phyloP scores from a whole-genome alignment of 768 basidiomycete genomes.

The Mycena albidolilacea region DNA sequence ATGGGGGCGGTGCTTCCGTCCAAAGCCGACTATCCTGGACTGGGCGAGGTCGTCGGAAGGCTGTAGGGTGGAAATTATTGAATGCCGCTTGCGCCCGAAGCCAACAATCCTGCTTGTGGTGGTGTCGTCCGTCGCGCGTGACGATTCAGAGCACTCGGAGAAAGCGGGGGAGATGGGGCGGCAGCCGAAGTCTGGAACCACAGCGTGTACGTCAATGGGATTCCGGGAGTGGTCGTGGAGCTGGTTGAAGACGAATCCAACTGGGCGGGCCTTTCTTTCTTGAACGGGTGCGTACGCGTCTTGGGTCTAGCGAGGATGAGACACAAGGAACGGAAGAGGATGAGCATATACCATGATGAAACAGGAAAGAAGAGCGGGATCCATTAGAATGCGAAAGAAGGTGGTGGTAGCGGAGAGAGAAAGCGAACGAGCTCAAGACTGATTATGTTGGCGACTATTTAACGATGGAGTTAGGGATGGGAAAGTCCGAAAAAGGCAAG shows the following conservation, averaged over 20 bases:
- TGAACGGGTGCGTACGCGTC: conserved; percentile 10
- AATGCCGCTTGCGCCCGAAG: conserved; percentile 27
- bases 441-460: neutral
- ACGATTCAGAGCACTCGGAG: conserved; percentile 28
- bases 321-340: neutral
- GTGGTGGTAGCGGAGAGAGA: conserved; percentile 34
- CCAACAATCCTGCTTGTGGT: conserved; percentile 6
- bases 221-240: conserved; percentile 1
- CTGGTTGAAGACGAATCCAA: conserved; percentile 11
- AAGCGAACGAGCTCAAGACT: neutral
- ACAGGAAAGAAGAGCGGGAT: conserved; percentile 9
- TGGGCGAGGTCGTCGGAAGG: conserved; percentile 14
- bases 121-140: conserved; percentile 24
- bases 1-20: conserved; percentile 29
- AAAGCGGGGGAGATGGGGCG: conserved; percentile 32
- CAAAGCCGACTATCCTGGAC: conserved; percentile 37
- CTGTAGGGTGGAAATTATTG: conserved; percentile 11
- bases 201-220: conserved; percentile 10
- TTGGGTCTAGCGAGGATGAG: conserved; percentile 13
- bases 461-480: neutral
- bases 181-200: conserved; percentile 36
- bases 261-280: conserved; percentile 23
- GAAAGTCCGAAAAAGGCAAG: neutral
- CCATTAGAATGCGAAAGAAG: conserved; percentile 18
- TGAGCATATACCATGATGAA: neutral